These are phyloP conservation scores for Citrus glauca DNA, from an alignment of 345 rosid genomes.

Conservation along the genomic window DNA sequence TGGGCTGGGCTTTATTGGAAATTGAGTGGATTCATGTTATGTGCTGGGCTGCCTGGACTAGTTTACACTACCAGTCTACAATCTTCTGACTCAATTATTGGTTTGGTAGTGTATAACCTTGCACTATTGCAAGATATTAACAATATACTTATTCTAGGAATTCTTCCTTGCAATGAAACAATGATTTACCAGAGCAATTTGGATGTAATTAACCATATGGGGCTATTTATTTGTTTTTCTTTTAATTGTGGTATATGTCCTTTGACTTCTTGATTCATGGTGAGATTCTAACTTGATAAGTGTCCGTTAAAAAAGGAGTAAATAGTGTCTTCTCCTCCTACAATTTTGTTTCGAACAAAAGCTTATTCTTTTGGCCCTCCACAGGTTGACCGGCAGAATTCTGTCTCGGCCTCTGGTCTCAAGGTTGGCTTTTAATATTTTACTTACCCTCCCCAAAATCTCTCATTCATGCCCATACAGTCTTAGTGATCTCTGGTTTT, in stretches of 20 bases:
- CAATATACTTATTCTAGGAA: not conserved
- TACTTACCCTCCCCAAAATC: too few species aligned
- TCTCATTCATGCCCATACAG: not conserved
- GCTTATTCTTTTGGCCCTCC: not conserved
- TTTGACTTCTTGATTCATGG: not conserved
- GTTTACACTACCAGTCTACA: not conserved
- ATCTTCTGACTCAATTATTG: not conserved
- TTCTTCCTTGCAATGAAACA: not conserved
- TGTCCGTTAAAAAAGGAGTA: not conserved
- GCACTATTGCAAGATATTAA: not conserved
- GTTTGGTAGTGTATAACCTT: not conserved
- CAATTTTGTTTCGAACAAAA: not conserved
- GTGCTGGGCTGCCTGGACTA: not conserved
- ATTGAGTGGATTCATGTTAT: not conserved
- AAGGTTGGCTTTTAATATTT: slow-evolving; percentile 28
- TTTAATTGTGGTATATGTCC: not conserved
- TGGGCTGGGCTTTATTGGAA: not conserved
- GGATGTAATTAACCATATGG: not conserved
- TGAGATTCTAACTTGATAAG: not conserved
- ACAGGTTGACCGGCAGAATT: slow-evolving; percentile 34
- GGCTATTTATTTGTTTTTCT: not conserved
- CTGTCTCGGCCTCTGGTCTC: slow-evolving; percentile 32
- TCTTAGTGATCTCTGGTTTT: slow-evolving; percentile 2
- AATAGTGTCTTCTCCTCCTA: not conserved
- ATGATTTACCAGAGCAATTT: not conserved